Evolutionary conservation across 2,329 filamentous ascomycete species (phyloP).

Genomic region (Chaetomiaceae sp.): DNA sequence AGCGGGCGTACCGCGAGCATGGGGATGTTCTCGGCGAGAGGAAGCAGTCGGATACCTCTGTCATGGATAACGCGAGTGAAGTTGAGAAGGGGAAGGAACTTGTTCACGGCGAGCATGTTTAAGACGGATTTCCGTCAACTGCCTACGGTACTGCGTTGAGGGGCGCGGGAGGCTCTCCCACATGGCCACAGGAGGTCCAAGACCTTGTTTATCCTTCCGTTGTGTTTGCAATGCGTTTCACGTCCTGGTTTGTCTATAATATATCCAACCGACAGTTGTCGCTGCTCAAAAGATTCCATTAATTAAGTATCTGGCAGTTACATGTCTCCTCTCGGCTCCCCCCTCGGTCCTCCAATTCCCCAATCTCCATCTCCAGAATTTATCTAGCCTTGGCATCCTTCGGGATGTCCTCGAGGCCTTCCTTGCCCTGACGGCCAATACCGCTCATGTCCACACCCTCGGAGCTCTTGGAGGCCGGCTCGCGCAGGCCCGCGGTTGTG

Average conservation of each 20-base stretch:
- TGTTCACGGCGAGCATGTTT: constrained; percentile 9
- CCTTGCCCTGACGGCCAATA: constrained; percentile 60
- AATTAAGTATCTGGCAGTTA: too few species aligned
- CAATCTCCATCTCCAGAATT: too few species aligned
- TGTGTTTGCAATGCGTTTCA: neutral
- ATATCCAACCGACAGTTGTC: neutral
- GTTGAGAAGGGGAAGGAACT: constrained; percentile 7
- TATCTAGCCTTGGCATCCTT: constrained; percentile 10
- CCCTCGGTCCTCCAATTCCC: too few species aligned
- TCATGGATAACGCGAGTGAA: constrained; percentile 5
- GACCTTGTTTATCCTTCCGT: neutral
- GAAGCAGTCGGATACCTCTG: constrained; percentile 6
- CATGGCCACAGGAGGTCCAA: neutral
- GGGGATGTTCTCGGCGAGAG: constrained; percentile 27
- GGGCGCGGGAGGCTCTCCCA: neutral
- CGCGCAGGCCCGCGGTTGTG: constrained; percentile 50
- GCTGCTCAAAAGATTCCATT: too few species aligned
- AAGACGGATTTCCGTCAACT: neutral
- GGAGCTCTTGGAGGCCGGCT: constrained; percentile 52
- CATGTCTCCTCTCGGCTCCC: neutral
- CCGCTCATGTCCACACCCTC: constrained; percentile 51
- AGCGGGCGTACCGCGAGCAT: constrained; percentile 34
- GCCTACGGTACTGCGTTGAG: neutral
- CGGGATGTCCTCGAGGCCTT: constrained; percentile 30
- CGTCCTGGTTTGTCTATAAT: too few species aligned